These are phyloP conservation scores for Aspergillus sojae DNA, from an alignment of 2,329 filamentous ascomycete species.

Conservation along the genomic window DNA sequence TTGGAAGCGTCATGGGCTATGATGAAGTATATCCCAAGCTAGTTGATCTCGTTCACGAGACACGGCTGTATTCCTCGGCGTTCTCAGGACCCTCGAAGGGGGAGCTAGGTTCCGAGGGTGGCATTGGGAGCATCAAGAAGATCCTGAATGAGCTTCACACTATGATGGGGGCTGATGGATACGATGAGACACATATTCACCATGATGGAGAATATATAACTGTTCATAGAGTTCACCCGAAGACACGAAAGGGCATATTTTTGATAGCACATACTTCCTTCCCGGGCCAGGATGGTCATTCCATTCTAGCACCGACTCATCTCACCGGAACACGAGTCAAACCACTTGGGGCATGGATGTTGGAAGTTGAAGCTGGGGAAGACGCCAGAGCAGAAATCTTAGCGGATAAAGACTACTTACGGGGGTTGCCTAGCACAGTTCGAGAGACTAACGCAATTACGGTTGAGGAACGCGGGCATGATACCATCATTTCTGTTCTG, in stretches of 20 bases:
- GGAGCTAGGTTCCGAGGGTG: conserved; percentile 68
- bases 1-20: conserved; percentile 96
- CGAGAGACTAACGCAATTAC: conserved; percentile 72
- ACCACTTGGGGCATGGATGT: conserved; percentile 85
- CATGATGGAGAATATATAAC: conserved; percentile 97
- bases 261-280: conserved; percentile 95
- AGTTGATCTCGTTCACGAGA: conserved; percentile 92
- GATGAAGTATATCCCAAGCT: conserved; percentile 94
- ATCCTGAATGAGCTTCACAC: conserved; percentile 93
- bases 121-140: conserved; percentile 89
- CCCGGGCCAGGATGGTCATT: conserved; percentile 84
- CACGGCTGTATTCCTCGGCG: conserved; percentile 75
- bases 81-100: conserved; percentile 62
- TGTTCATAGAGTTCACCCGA: conserved; percentile 90
- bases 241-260: conserved; percentile 91
- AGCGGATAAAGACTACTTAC: conserved; percentile 70
- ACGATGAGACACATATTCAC: conserved; percentile 93
- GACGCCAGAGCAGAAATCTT: conserved; percentile 67
- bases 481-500: conserved; percentile 78
- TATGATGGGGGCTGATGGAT: conserved; percentile 92
- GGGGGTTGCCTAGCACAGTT: conserved; percentile 82
- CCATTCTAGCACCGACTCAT: conserved; percentile 75
- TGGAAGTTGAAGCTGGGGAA: conserved; percentile 80
- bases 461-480: conserved; percentile 70
- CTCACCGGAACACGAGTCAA: conserved; percentile 83